A percentile compares a stretch with the other conserved stretches of the same genome.
These are phyloP conservation scores for Amaranthus hypochondriacus DNA, from an alignment of 148 eudicot genomes.

Conservation along the genomic window DNA sequence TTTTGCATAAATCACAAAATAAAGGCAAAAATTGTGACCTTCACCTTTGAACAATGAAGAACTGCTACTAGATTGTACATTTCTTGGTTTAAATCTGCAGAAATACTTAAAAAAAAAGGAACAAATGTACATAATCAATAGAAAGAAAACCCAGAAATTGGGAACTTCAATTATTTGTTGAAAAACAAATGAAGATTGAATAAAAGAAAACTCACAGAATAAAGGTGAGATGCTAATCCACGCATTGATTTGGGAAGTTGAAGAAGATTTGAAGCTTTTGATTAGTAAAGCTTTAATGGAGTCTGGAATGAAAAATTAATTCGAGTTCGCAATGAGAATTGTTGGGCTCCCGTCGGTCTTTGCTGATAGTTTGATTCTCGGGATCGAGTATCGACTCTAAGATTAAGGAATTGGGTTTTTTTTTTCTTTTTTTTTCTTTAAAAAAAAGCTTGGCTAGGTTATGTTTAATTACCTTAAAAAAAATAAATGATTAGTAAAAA, in stretches of 20 bases:
- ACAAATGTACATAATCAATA: background rate
- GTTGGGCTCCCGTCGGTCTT: no score
- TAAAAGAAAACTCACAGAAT: constrained; percentile 21
- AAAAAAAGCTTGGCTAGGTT: no score
- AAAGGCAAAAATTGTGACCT: constrained; percentile 32
- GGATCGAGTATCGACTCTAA: no score
- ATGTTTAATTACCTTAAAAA: no score
- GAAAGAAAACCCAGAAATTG: background rate
- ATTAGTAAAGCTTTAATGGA: no score
- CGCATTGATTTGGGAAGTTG: constrained; percentile 14
- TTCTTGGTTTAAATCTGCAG: constrained; percentile 46
- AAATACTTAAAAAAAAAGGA: constrained; percentile 34
- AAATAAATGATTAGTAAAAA: no score
- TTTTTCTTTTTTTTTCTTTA: no score
- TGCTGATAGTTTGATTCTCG: no score
- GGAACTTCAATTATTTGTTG: background rate
- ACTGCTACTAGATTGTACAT: constrained; percentile 39
- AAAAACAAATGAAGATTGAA: background rate
- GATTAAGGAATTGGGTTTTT: no score
- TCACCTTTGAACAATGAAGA: constrained; percentile 34
- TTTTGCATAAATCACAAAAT: background rate
- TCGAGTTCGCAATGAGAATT: no score
- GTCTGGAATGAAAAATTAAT: no score
- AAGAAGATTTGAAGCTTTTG: background rate
- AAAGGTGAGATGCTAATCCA: constrained; percentile 26